These are phyloP conservation scores for Fusarium brevicatenulatum DNA, from an alignment of 2,329 filamentous ascomycete species.

Conservation along the genomic window DNA sequence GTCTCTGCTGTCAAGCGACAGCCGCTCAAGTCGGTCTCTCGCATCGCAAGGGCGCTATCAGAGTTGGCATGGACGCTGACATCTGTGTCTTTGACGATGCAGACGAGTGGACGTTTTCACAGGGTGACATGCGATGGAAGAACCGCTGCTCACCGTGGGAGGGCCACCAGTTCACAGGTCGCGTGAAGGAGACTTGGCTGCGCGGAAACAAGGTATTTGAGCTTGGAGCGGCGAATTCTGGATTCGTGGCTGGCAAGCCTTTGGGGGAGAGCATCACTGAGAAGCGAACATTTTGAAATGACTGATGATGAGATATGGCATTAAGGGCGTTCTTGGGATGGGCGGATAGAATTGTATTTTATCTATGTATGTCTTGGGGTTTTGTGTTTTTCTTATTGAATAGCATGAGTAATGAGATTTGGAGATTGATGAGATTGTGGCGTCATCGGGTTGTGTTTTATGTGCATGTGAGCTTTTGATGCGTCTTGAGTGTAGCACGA, in stretches of 20 bases:
- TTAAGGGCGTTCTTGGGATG: slow-evolving; percentile 7
- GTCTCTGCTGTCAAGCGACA: slow-evolving; percentile 87
- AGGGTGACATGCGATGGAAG: slow-evolving; percentile 89
- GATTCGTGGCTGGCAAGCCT: slow-evolving; percentile 61
- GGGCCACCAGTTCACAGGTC: slow-evolving; percentile 78
- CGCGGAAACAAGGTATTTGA: slow-evolving; percentile 80
- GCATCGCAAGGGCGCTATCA: slow-evolving; percentile 79
- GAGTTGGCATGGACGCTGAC: slow-evolving; percentile 86
- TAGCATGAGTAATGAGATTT: slow-evolving; percentile 20
- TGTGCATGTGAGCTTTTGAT: slow-evolving; percentile 10
- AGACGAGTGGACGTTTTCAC: slow-evolving; percentile 78
- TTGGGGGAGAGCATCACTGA: slow-evolving; percentile 68
- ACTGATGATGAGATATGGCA: slow-evolving; percentile 14
- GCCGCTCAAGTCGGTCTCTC: slow-evolving; percentile 87
- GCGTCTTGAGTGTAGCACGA: slow-evolving; percentile 7
- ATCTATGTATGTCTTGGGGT: not conserved
- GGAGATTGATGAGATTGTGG: slow-evolving; percentile 18
- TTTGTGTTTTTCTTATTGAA: not conserved
- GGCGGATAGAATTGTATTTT: not conserved
- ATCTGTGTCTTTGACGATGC: slow-evolving; percentile 91
- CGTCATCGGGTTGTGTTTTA: slow-evolving; percentile 24
- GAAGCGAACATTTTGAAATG: slow-evolving; percentile 55
- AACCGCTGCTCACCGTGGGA: slow-evolving; percentile 95
- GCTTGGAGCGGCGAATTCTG: slow-evolving; percentile 63
- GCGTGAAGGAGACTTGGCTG: slow-evolving; percentile 87